Conservation (phyloP, 2,329 filamentous ascomycete genomes). For the Venturia aucupariae region DNA sequence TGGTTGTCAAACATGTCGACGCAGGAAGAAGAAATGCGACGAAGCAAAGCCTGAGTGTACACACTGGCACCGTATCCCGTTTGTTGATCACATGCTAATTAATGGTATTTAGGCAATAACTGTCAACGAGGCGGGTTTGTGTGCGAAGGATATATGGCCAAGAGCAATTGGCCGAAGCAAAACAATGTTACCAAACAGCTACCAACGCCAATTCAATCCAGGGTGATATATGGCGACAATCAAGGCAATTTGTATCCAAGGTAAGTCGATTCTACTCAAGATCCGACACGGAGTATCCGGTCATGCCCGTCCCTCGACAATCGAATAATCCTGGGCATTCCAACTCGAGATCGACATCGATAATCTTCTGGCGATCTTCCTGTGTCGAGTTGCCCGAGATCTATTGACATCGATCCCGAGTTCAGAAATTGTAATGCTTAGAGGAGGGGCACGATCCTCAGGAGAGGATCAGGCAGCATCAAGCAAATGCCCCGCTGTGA, state of each 20-base stretch:
- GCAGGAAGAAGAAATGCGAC: slow-evolving; percentile 96
- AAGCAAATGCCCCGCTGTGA: no score
- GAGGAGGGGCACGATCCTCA: no score
- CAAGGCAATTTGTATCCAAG: slow-evolving; percentile 16
- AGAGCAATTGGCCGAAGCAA: slow-evolving; percentile 66
- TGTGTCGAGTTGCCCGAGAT: no score
- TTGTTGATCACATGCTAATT: slow-evolving; percentile 13
- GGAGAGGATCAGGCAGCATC: no score
- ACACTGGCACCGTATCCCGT: slow-evolving; percentile 28
- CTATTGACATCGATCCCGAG: no score
- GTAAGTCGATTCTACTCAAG: background rate
- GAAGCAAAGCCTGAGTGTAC: slow-evolving; percentile 87
- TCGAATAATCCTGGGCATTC: background rate
- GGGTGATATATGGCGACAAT: slow-evolving; percentile 37
- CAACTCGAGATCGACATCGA: no score
- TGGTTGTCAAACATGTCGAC: slow-evolving; percentile 83
- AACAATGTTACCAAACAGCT: slow-evolving; percentile 39
- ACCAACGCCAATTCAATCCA: slow-evolving; percentile 64
- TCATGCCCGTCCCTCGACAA: no score
- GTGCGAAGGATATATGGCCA: slow-evolving; percentile 81
- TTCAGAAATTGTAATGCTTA: no score
- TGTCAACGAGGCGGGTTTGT: slow-evolving; percentile 83
- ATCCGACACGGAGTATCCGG: no score
- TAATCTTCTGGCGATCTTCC: no score
- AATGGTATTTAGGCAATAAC: slow-evolving; percentile 57